Percentiles rank a stretch among this genome's conserved stretches.
Evolutionary conservation across 768 basidiomycete species (phyloP).

Genomic region (Calocybe cyanea): DNA sequence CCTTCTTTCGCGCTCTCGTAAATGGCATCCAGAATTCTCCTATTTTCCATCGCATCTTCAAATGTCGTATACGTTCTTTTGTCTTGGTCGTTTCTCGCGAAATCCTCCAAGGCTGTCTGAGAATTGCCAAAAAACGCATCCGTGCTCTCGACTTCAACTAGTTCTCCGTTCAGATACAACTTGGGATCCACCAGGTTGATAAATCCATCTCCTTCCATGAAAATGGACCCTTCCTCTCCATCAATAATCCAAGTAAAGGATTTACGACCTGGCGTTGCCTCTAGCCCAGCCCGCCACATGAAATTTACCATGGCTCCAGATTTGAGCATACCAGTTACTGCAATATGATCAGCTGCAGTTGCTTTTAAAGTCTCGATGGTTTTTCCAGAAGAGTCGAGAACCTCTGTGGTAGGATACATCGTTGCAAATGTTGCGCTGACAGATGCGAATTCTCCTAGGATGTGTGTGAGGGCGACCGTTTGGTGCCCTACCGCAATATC

Average conservation of each 20-base stretch:
- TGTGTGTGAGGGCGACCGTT: slow-evolving; percentile 23
- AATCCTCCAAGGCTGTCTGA: slow-evolving; percentile 19
- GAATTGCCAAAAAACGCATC: slow-evolving; percentile 7
- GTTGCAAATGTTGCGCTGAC: slow-evolving; percentile 22
- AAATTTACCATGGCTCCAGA: slow-evolving; percentile 26
- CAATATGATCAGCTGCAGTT: background rate
- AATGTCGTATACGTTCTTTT: slow-evolving; percentile 19
- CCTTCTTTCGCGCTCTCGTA: slow-evolving; percentile 17
- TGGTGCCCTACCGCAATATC: slow-evolving; percentile 25
- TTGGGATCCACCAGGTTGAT: slow-evolving; percentile 21
- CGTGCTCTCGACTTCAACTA: slow-evolving; percentile 14
- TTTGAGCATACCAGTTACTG: slow-evolving; percentile 25
- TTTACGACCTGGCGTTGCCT: slow-evolving; percentile 18
- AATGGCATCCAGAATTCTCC: slow-evolving; percentile 22
- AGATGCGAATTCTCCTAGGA: slow-evolving; percentile 29
- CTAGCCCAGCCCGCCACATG: slow-evolving; percentile 21
- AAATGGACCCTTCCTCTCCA: slow-evolving; percentile 28
- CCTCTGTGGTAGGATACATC: slow-evolving; percentile 21
- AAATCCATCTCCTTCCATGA: slow-evolving; percentile 20
- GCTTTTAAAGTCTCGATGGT: too few relatives aligned
- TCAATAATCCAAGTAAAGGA: slow-evolving; percentile 31
- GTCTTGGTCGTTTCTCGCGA: slow-evolving; percentile 18
- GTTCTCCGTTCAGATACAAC: slow-evolving; percentile 28
- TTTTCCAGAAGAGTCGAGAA: too few relatives aligned
- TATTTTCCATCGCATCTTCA: slow-evolving; percentile 24